Evolutionary conservation across 2,329 filamentous ascomycete genomes (phyloP).

Genomic region (Sarocladiaceae sp.): DNA sequence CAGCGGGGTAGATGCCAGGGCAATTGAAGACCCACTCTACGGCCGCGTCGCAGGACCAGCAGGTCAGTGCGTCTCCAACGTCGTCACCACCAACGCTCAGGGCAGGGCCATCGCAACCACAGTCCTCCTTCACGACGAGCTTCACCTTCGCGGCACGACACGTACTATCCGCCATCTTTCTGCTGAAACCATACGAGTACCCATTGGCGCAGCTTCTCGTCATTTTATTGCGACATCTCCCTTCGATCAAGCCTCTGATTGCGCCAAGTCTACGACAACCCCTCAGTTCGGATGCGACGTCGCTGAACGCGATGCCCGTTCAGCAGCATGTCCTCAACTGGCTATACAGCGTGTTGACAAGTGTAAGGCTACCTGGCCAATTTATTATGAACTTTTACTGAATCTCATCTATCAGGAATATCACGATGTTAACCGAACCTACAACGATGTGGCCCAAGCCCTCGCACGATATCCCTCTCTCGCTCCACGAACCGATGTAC

Average conservation of each 20-base stretch:
- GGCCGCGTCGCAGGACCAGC: too few relatives aligned
- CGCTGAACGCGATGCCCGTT: slow-evolving; percentile 54
- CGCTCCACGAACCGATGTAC: slow-evolving; percentile 85
- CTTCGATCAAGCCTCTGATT: background rate
- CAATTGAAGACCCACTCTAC: too few relatives aligned
- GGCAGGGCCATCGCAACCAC: background rate
- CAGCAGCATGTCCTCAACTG: slow-evolving; percentile 90
- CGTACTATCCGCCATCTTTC: too few relatives aligned
- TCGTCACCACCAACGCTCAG: background rate
- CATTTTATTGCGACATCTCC: background rate
- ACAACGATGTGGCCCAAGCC: slow-evolving; percentile 82
- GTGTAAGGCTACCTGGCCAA: slow-evolving; percentile 21
- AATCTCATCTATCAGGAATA: slow-evolving; percentile 64
- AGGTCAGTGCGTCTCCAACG: background rate
- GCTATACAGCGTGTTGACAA: slow-evolving; percentile 87
- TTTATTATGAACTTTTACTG: background rate
- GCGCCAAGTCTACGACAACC: background rate
- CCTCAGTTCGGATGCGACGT: background rate
- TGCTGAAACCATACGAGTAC: background rate
- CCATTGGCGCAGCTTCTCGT: background rate
- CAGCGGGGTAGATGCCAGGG: too few relatives aligned
- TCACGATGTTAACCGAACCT: slow-evolving; percentile 85
- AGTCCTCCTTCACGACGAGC: background rate
- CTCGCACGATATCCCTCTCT: slow-evolving; percentile 77
- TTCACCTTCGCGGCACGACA: too few relatives aligned